Conservation (phyloP, 2,329 filamentous ascomycete genomes). For the Teratosphaeria epicoccoides region DNA sequence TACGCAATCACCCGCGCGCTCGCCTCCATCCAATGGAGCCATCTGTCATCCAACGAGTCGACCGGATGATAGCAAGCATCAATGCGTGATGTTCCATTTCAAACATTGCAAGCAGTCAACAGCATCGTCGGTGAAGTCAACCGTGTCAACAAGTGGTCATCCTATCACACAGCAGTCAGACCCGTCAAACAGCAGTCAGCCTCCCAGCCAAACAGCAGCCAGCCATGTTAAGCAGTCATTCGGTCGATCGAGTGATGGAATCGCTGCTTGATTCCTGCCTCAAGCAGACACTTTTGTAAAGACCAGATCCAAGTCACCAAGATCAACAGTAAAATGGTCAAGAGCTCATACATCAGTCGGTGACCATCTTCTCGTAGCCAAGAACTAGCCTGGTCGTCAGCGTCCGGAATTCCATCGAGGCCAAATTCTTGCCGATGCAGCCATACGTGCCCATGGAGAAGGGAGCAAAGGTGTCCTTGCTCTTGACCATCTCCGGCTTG, state of each 20-base stretch:
- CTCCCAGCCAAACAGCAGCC: no score
- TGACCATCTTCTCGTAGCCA: constrained; percentile 29
- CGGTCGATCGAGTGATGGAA: no score
- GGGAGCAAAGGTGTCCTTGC: constrained; percentile 26
- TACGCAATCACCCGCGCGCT: not conserved
- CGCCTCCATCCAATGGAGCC: no score
- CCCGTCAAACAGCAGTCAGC: no score
- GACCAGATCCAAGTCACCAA: constrained; percentile 17
- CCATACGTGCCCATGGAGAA: constrained; percentile 25
- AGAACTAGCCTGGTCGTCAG: constrained; percentile 26
- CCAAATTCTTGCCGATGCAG: constrained; percentile 30
- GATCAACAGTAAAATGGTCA: constrained; percentile 28
- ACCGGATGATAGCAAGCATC: no score
- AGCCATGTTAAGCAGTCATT: no score
- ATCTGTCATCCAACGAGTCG: no score
- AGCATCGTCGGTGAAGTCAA: no score
- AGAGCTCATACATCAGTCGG: constrained; percentile 22
- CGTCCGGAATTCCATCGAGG: constrained; percentile 28
- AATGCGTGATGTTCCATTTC: no score
- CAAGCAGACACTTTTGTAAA: constrained; percentile 8
- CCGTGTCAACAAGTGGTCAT: no score
- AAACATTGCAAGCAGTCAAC: no score
- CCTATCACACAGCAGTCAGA: no score
- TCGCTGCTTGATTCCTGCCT: not conserved
- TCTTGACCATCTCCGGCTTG: constrained; percentile 25